Percentiles rank a stretch among this genome's conserved stretches.
Evolutionary conservation across 352 stramenopile species (phyloP).

Genomic region (Halophytophthora polymorphica): DNA sequence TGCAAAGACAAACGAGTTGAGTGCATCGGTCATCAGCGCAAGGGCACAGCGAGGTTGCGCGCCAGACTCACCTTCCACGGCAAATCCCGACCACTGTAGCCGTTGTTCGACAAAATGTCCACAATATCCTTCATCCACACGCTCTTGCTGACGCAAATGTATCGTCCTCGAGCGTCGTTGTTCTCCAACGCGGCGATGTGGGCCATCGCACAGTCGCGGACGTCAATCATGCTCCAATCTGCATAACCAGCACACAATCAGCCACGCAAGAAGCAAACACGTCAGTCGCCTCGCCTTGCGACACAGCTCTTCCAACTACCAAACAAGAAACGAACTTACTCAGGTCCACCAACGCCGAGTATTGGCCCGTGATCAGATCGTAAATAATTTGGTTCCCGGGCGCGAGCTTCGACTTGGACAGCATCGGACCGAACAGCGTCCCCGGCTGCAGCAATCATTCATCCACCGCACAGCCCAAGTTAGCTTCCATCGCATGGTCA

Average conservation of each 20-base stretch:
- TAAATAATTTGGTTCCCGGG: constrained; percentile 87
- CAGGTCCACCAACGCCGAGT: constrained; percentile 83
- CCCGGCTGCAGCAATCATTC: constrained; percentile 39
- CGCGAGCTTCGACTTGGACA: constrained; percentile 80
- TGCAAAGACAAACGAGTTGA: neutral
- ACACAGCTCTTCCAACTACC: neutral
- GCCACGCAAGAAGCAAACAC: neutral
- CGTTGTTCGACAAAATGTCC: constrained; percentile 78
- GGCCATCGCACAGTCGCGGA: constrained; percentile 77
- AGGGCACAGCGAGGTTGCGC: neutral
- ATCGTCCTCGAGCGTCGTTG: constrained; percentile 75
- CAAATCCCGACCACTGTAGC: constrained; percentile 84
- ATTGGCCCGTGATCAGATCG: constrained; percentile 83
- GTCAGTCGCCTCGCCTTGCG: neutral
- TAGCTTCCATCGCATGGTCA: constrained; percentile 1
- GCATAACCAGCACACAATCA: constrained; percentile 1
- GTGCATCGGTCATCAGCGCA: neutral
- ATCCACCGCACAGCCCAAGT: neutral
- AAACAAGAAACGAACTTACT: constrained; percentile 33
- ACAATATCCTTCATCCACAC: constrained; percentile 90
- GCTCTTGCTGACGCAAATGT: constrained; percentile 84
- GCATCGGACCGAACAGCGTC: constrained; percentile 76
- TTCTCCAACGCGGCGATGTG: constrained; percentile 84
- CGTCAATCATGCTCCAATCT: constrained; percentile 87
- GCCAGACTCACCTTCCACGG: constrained; percentile 63